Evolutionary conservation across 176 grass and related monocot species (phyloP), one percentile per base, ranked within the genome.

Genomic region (Avena atlantica): DNA sequence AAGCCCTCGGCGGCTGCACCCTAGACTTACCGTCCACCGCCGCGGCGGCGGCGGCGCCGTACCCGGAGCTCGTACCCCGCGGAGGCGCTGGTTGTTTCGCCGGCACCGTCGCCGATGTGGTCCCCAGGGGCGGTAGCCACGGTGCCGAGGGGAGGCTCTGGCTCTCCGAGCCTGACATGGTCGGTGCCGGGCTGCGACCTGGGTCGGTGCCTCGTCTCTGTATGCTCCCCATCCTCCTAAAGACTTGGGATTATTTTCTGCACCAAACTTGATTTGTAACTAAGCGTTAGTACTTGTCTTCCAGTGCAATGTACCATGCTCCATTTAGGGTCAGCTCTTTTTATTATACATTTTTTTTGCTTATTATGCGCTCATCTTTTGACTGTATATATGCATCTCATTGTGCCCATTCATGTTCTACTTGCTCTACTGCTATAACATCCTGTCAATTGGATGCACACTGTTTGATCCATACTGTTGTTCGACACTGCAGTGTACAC

Each of bases 171-270:
- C 20, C 74, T 59, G 90, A 91, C 86, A 84, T 95, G 89, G 88
- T 90, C 69, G 83, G 71, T 56, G 84, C 88, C 31, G 68, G 88
- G 69, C 83, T 93, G 83, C 85, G 82, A 61, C 93, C 91, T 17
- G 93, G 93, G 86, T 17, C 91, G 93, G 86, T 95, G 86, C 79
- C 67, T 95, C 20, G 90, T 93, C 74, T 90, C 91, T 3, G 95
- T 98, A 92, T 55, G 87, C 40, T 70, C 53, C 45, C 40, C 40
- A 42, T 78, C 62, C 45, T 68, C 12, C 74, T 74, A 49, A 58
- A 78, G 24, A 53, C 34, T 87, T 52, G 24, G 37, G 62, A 87
- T 48, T 61, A 19, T 9, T 55, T 66, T 51, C 16, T 42, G 57
- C 20, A 2, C 8, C 72, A 2, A 2, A 19, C 8, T 78, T 72